These are phyloP conservation scores for Pinus taeda DNA, from an alignment of 75 land plant genomes.

Conservation along the genomic window DNA sequence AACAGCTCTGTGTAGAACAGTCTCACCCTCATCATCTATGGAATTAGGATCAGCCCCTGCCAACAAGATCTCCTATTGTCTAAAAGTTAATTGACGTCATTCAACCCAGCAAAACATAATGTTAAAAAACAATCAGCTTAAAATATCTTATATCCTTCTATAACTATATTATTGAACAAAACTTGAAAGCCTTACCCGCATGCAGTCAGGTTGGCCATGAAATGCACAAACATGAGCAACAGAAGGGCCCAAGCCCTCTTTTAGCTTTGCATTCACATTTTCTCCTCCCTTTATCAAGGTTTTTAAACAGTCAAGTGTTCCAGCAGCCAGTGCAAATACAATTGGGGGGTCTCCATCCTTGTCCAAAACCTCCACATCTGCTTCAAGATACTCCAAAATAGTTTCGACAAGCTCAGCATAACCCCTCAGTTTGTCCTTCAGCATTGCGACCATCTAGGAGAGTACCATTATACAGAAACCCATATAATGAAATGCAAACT, in stretches of 20 bases:
- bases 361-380: slow-evolving; percentile 79
- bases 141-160: background rate
- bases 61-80: slow-evolving; percentile 64
- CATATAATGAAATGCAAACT: background rate
- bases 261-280: slow-evolving; percentile 66
- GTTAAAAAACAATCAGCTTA: background rate
- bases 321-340: slow-evolving; percentile 85
- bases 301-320: slow-evolving; percentile 72
- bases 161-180: background rate
- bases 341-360: slow-evolving; percentile 94
- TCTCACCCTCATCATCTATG: slow-evolving; percentile 85
- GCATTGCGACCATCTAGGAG: slow-evolving; percentile 71
- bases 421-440: slow-evolving; percentile 87
- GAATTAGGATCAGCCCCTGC: slow-evolving; percentile 91
- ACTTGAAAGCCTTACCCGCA: slow-evolving; percentile 50
- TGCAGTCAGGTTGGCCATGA: slow-evolving; percentile 96
- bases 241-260: slow-evolving; percentile 84
- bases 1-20: slow-evolving; percentile 82
- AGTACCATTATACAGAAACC: slow-evolving; percentile 10
- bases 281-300: slow-evolving; percentile 66
- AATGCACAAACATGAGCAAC: slow-evolving; percentile 93
- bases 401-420: slow-evolving; percentile 64
- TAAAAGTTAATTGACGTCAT: background rate
- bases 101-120: background rate
- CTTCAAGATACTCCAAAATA: slow-evolving; percentile 66